These are phyloP conservation scores for Tremella fuciformis DNA, from an alignment of 768 basidiomycete genomes.

Conservation along the genomic window DNA sequence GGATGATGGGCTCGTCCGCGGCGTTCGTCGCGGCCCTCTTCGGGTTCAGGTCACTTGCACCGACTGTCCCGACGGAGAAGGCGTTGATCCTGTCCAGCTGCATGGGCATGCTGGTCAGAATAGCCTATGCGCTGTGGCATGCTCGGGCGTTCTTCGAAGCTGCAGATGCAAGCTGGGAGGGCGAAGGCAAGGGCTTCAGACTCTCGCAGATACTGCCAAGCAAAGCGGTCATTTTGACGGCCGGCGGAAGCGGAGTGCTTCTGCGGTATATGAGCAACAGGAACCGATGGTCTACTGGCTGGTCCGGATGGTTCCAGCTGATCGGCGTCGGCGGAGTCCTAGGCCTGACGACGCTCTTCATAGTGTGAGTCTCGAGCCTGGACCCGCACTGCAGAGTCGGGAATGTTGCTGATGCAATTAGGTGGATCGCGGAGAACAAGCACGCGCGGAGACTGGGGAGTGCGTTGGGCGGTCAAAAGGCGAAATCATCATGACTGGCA, in stretches of 20 bases:
- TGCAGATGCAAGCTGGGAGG: neutral
- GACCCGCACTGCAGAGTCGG: too few relatives aligned
- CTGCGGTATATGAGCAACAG: conserved; percentile 9
- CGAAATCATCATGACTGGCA: too few relatives aligned
- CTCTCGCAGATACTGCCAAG: conserved; percentile 1
- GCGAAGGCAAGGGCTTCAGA: neutral
- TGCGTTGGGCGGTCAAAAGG: too few relatives aligned
- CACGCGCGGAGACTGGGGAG: too few relatives aligned
- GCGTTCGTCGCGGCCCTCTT: conserved; percentile 63
- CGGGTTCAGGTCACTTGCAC: conserved; percentile 54
- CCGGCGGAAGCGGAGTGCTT: neutral
- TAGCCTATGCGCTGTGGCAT: conserved; percentile 38
- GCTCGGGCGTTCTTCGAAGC: conserved; percentile 6
- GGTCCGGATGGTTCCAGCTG: conserved; percentile 26
- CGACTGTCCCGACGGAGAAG: conserved; percentile 17
- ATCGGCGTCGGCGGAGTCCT: conserved; percentile 26
- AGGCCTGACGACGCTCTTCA: conserved; percentile 14
- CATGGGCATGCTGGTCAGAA: conserved; percentile 39
- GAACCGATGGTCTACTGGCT: conserved; percentile 15
- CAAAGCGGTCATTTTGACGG: neutral
- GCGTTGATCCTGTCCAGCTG: conserved; percentile 37
- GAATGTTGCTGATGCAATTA: too few relatives aligned
- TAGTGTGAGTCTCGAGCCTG: conserved; percentile 2
- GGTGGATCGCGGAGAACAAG: too few relatives aligned
- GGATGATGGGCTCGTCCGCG: conserved; percentile 75